Evolutionary conservation across 2,329 filamentous ascomycete genomes (phyloP).

Genomic region (Fusarium zealandicum): DNA sequence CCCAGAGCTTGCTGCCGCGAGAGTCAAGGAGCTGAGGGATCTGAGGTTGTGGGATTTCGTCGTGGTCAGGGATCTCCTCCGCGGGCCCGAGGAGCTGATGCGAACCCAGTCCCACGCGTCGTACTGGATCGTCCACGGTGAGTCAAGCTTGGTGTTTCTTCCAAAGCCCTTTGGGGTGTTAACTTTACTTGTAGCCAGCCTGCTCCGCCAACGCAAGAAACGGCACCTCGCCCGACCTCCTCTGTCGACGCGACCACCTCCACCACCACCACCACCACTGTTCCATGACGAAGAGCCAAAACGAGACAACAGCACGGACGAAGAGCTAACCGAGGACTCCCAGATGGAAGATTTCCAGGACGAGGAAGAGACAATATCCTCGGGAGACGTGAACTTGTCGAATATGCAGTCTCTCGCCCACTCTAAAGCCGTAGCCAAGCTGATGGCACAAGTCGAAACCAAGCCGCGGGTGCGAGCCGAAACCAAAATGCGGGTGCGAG

Average conservation of each 20-base stretch:
- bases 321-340: neutral
- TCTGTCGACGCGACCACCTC: neutral
- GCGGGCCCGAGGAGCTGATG: conserved; percentile 19
- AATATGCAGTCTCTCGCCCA: neutral
- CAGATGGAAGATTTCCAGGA: neutral
- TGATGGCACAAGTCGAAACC: too few relatives aligned
- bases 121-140: conserved; percentile 21
- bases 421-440: neutral
- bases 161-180: neutral
- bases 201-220: conserved; percentile 1
- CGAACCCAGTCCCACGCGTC: conserved; percentile 14
- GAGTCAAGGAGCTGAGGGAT: conserved; percentile 23
- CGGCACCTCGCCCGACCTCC: neutral
- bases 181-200: conserved; percentile 9
- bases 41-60: conserved; percentile 36
- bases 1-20: conserved; percentile 2
- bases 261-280: conserved; percentile 21
- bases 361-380: neutral
- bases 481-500: too few relatives aligned
- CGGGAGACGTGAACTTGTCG: neutral
- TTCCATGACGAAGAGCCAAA: neutral
- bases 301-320: too few relatives aligned
- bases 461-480: neutral
- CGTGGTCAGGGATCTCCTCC: conserved; percentile 30
- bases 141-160: neutral